Conservation (phyloP, 805 yeast genomes). For the Wickerhamiella cacticola region DNA sequence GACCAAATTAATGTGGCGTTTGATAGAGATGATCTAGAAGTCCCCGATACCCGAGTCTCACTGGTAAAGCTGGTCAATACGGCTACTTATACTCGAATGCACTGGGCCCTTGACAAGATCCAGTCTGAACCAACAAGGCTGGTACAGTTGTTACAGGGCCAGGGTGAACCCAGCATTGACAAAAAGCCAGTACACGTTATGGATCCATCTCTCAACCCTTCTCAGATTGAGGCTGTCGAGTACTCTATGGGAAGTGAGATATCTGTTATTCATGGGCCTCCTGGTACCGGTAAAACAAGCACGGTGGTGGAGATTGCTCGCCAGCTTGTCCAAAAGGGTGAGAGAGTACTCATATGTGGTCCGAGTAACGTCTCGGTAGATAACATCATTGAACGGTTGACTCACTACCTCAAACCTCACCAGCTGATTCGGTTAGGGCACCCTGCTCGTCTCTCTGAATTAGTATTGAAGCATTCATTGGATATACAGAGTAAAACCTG, state of each 20-base stretch:
- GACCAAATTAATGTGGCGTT: slow-evolving; percentile 46
- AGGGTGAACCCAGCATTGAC: slow-evolving; percentile 5
- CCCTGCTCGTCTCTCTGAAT: slow-evolving; percentile 68
- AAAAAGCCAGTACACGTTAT: slow-evolving; percentile 27
- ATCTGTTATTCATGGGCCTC: slow-evolving; percentile 63
- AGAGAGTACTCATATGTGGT: slow-evolving; percentile 74
- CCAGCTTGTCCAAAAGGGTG: slow-evolving; percentile 45
- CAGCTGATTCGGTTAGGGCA: slow-evolving; percentile 78
- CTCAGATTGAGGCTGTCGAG: slow-evolving; percentile 62
- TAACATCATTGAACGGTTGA: slow-evolving; percentile 69
- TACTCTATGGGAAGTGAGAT: slow-evolving; percentile 46
- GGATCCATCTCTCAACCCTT: slow-evolving; percentile 42
- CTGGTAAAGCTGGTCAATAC: slow-evolving; percentile 44
- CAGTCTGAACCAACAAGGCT: not conserved
- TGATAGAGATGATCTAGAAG: slow-evolving; percentile 43
- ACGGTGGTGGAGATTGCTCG: slow-evolving; percentile 72
- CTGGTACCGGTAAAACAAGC: slow-evolving; percentile 77
- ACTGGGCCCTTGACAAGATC: slow-evolving; percentile 45
- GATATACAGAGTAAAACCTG: slow-evolving; percentile 55
- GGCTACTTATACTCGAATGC: slow-evolving; percentile 44
- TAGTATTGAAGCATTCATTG: slow-evolving; percentile 57
- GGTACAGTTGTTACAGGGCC: not conserved
- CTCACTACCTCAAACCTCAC: slow-evolving; percentile 33
- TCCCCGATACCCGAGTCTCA: slow-evolving; percentile 45
- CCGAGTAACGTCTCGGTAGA: slow-evolving; percentile 91